phyloP scores from a whole-genome alignment of 331 rosid genomes.

The Malus hybrid region DNA sequence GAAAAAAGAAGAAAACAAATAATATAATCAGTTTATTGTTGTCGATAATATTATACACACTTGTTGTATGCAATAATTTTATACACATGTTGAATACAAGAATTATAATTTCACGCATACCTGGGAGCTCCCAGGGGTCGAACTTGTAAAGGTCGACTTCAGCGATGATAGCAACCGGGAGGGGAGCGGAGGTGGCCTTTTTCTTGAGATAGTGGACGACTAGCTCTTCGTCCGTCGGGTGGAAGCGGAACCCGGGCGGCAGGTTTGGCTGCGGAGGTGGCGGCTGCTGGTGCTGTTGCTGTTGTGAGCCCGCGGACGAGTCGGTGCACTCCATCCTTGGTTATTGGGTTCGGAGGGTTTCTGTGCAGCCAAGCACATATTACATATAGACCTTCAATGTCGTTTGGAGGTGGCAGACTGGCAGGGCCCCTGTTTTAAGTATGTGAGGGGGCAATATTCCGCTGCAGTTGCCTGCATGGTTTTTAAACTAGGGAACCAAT shows the following conservation, averaged over 20 bases:
- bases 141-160: conserved; percentile 90
- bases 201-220: conserved; percentile 90
- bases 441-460: not conserved
- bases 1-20: not conserved
- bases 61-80: too few relatives aligned
- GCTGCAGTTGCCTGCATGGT: not conserved
- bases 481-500: rapidly evolving
- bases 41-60: not conserved
- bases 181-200: conserved; percentile 45
- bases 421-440: not conserved
- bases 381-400: not conserved
- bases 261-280: conserved; percentile 49
- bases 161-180: conserved; percentile 73
- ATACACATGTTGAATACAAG: not conserved
- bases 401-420: not conserved
- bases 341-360: not conserved
- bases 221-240: conserved; percentile 86
- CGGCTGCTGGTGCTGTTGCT: not conserved
- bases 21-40: not conserved
- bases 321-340: conserved; percentile 68
- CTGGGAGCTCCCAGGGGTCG: conserved; percentile 91
- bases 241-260: conserved; percentile 83
- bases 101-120: conserved; percentile 18
- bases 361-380: conserved; percentile 4
- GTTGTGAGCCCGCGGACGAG: conserved; percentile 44